Conservation (phyloP, 495 filamentous ascomycete species). For the Durotheca rogersii region DNA sequence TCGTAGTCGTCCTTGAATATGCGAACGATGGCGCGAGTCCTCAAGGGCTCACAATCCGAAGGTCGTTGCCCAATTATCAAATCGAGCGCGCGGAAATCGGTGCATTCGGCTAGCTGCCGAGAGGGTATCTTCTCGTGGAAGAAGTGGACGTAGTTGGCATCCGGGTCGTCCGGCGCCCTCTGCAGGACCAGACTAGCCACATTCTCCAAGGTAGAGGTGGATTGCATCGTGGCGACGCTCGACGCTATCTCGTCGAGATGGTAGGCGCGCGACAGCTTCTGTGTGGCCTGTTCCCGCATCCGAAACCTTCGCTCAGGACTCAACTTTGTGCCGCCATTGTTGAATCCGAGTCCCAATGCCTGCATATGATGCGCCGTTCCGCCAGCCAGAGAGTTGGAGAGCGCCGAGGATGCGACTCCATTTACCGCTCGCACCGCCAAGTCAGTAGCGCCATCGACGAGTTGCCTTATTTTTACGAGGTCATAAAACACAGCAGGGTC, state of each 20-base stretch:
- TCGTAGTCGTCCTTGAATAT: slow-evolving; percentile 74
- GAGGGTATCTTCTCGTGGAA: slow-evolving; percentile 86
- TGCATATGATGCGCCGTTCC: slow-evolving; percentile 55
- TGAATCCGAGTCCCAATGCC: slow-evolving; percentile 61
- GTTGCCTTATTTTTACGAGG: slow-evolving; percentile 72
- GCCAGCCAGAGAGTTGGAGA: slow-evolving; percentile 53
- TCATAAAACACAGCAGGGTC: slow-evolving; percentile 82
- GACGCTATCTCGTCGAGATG: slow-evolving; percentile 77
- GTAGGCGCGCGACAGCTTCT: slow-evolving; percentile 73
- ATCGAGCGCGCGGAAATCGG: slow-evolving; percentile 62
- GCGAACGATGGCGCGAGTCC: slow-evolving; percentile 70
- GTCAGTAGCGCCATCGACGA: slow-evolving; percentile 74
- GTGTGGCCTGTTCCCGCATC: slow-evolving; percentile 74
- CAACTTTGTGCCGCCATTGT: slow-evolving; percentile 61
- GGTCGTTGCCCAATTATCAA: slow-evolving; percentile 64
- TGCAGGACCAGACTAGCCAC: slow-evolving; percentile 73
- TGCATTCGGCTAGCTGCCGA: slow-evolving; percentile 71
- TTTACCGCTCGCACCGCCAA: slow-evolving; percentile 73
- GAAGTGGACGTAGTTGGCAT: slow-evolving; percentile 82
- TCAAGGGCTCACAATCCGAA: slow-evolving; percentile 61
- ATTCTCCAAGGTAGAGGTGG: slow-evolving; percentile 73
- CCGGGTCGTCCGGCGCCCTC: slow-evolving; percentile 59
- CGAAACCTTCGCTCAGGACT: slow-evolving; percentile 71
- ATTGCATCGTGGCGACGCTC: slow-evolving; percentile 81
- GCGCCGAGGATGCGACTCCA: slow-evolving; percentile 62